Evolutionary conservation across 129 eudicot genomes (phyloP), one percentile per base, ranked within the genome.

Genomic region (Lonicera japonica): DNA sequence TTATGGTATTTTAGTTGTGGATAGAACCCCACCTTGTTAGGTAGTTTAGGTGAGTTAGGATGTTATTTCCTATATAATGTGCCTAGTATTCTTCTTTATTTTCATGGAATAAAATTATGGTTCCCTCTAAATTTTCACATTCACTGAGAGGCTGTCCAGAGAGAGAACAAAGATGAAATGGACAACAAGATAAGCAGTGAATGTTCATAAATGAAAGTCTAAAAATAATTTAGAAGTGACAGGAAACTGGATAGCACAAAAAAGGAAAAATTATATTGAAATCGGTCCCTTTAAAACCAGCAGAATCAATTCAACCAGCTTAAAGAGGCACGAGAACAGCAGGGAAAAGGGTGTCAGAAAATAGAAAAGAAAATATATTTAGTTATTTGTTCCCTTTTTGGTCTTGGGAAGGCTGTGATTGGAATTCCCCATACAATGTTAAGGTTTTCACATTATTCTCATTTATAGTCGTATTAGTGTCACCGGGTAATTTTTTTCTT

Each of bases 141-240:
- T n/a, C 61, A 69, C 59, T 73, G 90, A 34, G 90, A 77, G 18
- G 76, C 79, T 74, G 52, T 72, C 40, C 62, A 54, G 46, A 65
- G 39, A 17, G 11, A 62, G 43, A 45, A 47, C 17, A 25, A 18
- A 70, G 18, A 16, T 16, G 17, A 17, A 4, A 22, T 2, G 23
- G 5, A 63, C 45, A 54, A 2, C 4, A 14, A 56, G 4, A 24
- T 21, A 43, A 43, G 13, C 50, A 2, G 3, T 10, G 50, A 8
- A 1, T 14, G 13, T 4, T 29, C 36, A n/a, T n/a, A n/a, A n/a
- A n/a, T n/a, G n/a, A n/a, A n/a, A n/a, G n/a, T n/a, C n/a, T n/a
- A n/a, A n/a, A n/a, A n/a, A n/a, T n/a, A n/a, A n/a, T n/a, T 43
- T 8, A 43, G 2, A 43, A 43, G 50, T 43, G 50, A 43, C 50